Conservation (phyloP, 2,329 filamentous ascomycete genomes). For the Trichoderma brevicompactum region DNA sequence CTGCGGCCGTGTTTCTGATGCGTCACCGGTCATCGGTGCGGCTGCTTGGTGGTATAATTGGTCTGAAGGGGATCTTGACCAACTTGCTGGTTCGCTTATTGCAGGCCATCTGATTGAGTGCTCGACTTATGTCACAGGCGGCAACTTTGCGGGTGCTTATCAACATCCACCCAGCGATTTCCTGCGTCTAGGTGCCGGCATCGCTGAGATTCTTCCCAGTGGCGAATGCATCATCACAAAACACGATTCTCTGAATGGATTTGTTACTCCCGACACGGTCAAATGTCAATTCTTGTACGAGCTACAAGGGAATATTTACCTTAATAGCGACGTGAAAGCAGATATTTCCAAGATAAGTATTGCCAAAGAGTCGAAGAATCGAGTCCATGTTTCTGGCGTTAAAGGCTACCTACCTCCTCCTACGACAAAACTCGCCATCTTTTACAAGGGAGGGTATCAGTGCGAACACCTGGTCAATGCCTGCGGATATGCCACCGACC, state of each 20-base stretch:
- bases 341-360: constrained; percentile 44
- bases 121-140: constrained; percentile 55
- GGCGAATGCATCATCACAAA: constrained; percentile 55
- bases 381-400: constrained; percentile 48
- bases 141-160: constrained; percentile 54
- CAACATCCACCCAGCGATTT: constrained; percentile 32
- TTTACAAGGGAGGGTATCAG: constrained; percentile 54
- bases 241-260: constrained; percentile 49
- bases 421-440: constrained; percentile 58
- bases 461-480: constrained; percentile 51
- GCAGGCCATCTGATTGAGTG: constrained; percentile 58
- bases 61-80: constrained; percentile 49
- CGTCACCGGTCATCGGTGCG: constrained; percentile 54
- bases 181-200: constrained; percentile 50
- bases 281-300: constrained; percentile 56
- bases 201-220: constrained; percentile 52
- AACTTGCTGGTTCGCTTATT: constrained; percentile 51
- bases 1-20: constrained; percentile 50
- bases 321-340: constrained; percentile 55
- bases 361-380: constrained; percentile 41
- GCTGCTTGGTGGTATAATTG: constrained; percentile 59
- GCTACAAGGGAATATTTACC: constrained; percentile 52
- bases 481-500: constrained; percentile 51
- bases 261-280: constrained; percentile 44
- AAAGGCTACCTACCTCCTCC: constrained; percentile 51